phyloP scores from a whole-genome alignment of 352 stramenopile species.

The Pythium coloratum region DNA sequence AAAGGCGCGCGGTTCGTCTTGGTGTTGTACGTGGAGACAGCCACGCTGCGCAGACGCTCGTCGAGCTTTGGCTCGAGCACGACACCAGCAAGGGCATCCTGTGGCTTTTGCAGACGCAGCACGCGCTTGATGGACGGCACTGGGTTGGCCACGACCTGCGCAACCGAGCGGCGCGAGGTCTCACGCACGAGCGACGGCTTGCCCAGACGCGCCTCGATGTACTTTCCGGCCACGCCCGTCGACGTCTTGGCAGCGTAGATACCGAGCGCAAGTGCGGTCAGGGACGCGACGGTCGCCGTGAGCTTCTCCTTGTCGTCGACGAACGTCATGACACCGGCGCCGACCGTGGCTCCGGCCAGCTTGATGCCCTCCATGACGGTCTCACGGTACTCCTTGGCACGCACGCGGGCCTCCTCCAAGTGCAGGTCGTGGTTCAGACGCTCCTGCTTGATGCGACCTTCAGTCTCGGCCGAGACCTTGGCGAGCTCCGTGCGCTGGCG shows the following conservation, averaged over 20 bases:
- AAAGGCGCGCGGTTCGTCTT: slow-evolving; percentile 98
- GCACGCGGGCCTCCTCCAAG: slow-evolving; percentile 93
- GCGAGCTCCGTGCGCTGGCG: slow-evolving; percentile 94
- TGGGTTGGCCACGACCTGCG: slow-evolving; percentile 87
- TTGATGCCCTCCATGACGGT: slow-evolving; percentile 95
- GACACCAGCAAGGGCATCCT: slow-evolving; percentile 97
- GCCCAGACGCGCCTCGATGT: slow-evolving; percentile 92
- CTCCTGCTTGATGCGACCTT: slow-evolving; percentile 94
- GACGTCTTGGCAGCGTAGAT: slow-evolving; percentile 95
- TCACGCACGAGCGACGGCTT: slow-evolving; percentile 98
- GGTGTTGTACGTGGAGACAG: slow-evolving; percentile 35
- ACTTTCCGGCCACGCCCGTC: slow-evolving; percentile 93
- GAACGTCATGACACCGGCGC: slow-evolving; percentile 81
- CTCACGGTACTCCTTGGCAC: slow-evolving; percentile 79
- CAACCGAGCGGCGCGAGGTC: slow-evolving; percentile 88
- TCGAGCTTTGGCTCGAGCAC: slow-evolving; percentile 96
- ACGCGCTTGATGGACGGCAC: slow-evolving; percentile 88
- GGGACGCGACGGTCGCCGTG: slow-evolving; percentile 92
- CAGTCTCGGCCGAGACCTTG: slow-evolving; percentile 94
- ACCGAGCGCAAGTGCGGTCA: slow-evolving; percentile 93
- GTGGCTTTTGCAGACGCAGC: slow-evolving; percentile 86
- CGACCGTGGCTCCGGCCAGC: slow-evolving; percentile 93
- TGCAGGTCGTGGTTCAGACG: slow-evolving; percentile 98
- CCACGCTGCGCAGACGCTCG: slow-evolving; percentile 50
- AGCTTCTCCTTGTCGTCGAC: slow-evolving; percentile 41